Base-by-base conservation (phyloP, 805 yeast species). In the Tetrapisispora fleetii region DNA sequence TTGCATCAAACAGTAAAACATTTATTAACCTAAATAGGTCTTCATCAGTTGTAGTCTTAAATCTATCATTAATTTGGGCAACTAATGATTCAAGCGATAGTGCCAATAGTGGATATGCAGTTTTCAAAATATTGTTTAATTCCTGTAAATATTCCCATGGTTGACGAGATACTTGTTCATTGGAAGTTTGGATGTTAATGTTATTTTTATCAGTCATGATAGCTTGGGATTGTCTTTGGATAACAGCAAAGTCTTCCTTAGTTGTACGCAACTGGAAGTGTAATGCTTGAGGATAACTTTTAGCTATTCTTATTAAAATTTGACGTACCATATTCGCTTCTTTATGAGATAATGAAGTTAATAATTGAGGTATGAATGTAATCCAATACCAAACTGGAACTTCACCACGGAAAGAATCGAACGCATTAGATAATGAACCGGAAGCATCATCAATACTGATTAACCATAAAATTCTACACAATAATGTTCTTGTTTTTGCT, bases 321-420 rank as follows among this genome's bases (percentile, higher is more conserved):
- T 82, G 89, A 52, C 96, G 82, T 2, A 91, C 96, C 64, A 89
- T 74, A 48, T 79, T 77, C 0, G 97, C 98, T 63, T 93, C 98
- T 57, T 81, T 84, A 57, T 89, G 95, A 1, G 97, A 86, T 51
- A 93, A 72, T 0, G 96, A 83, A 0, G 96, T 83, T 56, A 93
- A 72, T 51, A 93, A 72, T 67, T 95, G 99, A 2, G 99, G 99
- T 55, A 93, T 89, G 59, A 85, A 93, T 0, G 98, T 88, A 41
- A 93, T 88, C 98, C 98, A 93, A 65, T 91, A 91, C 99, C 99
- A 93, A 2, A 91, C 96, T 4, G 99, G 99, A 39, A 88, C 88
- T 54, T 95, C 99, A 19, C 98, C 97, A 53, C 90, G 79, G 64
- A 87, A 93, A 45, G 85, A 81, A 48, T 89, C 96, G 66, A 91